Percentiles rank a stretch among this genome's conserved stretches.
These are phyloP conservation scores for Macrophomina phaseolina DNA, from an alignment of 2,329 filamentous ascomycete genomes.

Conservation along the genomic window DNA sequence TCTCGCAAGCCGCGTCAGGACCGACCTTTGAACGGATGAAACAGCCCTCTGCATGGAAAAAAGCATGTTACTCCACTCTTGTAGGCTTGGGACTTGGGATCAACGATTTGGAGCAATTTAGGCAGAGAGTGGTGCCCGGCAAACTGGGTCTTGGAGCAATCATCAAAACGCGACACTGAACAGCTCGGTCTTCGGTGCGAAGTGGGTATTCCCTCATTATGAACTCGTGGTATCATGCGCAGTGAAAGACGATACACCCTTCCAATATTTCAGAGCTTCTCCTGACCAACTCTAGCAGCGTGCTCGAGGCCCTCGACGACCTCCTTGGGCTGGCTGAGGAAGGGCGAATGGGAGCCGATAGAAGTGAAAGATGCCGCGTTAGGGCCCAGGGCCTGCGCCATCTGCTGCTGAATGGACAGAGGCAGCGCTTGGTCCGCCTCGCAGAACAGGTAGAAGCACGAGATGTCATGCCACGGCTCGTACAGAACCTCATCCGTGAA, in stretches of 20 bases:
- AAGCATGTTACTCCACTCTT: background rate
- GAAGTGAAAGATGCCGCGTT: conserved; percentile 8
- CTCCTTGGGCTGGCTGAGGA: conserved; percentile 46
- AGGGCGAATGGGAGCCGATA: conserved; percentile 48
- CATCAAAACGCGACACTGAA: background rate
- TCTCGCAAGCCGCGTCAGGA: background rate
- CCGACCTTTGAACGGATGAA: background rate
- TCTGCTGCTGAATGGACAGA: conserved; percentile 39
- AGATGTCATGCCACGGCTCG: conserved; percentile 44
- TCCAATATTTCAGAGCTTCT: background rate
- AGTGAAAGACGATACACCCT: background rate
- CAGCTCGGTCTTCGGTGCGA: background rate
- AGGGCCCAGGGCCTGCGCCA: conserved; percentile 37
- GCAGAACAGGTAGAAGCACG: conserved; percentile 44
- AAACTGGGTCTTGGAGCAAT: background rate
- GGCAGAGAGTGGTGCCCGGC: no score
- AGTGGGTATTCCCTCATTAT: background rate
- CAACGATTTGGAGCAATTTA: no score
- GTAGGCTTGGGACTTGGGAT: no score
- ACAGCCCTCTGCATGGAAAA: background rate
- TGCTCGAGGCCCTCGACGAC: conserved; percentile 35
- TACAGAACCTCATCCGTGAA: conserved; percentile 34
- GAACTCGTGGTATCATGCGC: conserved; percentile 8
- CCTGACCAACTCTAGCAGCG: conserved; percentile 19
- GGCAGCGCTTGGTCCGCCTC: conserved; percentile 45